Base-by-base conservation (phyloP, 2,329 filamentous ascomycete species). In the Arthrobotrys pseudoclavata region DNA sequence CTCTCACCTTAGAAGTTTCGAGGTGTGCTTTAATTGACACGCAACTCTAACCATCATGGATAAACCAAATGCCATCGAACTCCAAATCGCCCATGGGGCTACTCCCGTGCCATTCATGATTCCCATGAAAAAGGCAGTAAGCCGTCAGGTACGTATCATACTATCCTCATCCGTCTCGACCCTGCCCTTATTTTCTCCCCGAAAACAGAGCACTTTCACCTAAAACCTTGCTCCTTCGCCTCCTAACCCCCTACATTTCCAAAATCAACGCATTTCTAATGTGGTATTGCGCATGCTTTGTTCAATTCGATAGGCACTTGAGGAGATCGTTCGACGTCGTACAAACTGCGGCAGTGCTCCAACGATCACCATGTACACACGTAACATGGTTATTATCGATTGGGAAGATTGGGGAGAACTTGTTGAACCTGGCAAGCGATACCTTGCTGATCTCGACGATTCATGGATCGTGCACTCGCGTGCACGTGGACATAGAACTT, bases 391-490 rank as follows among this genome's bases (percentile, higher is more conserved):
- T 4, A 63, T 71, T 34, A 71, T 77, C 37, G 61, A 77, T 18
- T 71, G 67, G 74, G 74, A 77, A 31, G 74, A 77, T 15, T 77
- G 74, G 74, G 74, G 68, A 13, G 74, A 77, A 5, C 61, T 77
- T 9, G 34, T 77, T 20, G 67, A 77, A 18, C 50, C 74, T 10
- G 34, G 48, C 4, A n/a, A 62, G 2, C 52, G 48, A 15, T 77
- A 77, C 40, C 66, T 77, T 22, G 74, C 74, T 13, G 74, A 77
- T 24, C n/a, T 77, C 18, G 47, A 77, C n/a, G 67, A 71, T 22
- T 20, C 15, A 40, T 77, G 67, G 67, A 29, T 71, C 15, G 10
- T 24, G 3, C 55, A 60, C 13, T 60, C 55, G 4, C 55, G 20
- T 26, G 55, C 15, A 10, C 3, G 12, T n/a, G 55, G 55, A 15